Evolutionary conservation across 495 filamentous ascomycete genomes (phyloP).

Genomic region (Filosporella fistucella): DNA sequence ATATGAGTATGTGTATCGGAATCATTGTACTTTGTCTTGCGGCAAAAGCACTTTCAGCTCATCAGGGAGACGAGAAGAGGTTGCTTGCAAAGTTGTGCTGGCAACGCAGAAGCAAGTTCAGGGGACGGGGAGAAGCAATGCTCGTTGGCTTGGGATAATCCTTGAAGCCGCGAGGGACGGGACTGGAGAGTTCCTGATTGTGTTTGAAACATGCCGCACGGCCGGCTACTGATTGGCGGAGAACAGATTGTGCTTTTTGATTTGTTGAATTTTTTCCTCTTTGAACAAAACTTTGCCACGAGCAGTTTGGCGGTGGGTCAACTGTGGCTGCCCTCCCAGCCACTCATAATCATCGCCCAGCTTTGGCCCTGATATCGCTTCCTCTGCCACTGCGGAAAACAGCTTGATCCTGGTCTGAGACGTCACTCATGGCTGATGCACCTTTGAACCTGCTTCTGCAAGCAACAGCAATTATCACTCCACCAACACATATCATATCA

Average conservation of each 20-base stretch:
- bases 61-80: neutral
- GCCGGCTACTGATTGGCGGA: neutral
- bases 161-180: neutral
- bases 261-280: neutral
- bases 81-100: neutral
- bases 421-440: neutral
- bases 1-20: too few species aligned
- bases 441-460: slow-evolving; percentile 1
- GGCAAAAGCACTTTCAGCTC: slow-evolving; percentile 1
- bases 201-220: too few species aligned
- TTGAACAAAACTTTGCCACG: neutral
- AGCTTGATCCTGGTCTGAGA: too few species aligned
- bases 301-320: too few species aligned
- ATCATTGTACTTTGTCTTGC: too few species aligned
- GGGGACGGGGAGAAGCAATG: neutral
- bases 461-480: neutral
- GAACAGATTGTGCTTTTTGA: neutral
- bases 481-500: neutral
- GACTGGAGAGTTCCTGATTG: neutral
- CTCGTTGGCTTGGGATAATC: neutral
- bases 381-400: too few species aligned
- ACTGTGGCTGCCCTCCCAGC: too few species aligned
- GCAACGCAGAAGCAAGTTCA: too few species aligned
- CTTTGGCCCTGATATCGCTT: neutral
- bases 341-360: neutral